Conservation (phyloP, 75 land plant genomes). For the Azolla pinnata region DNA sequence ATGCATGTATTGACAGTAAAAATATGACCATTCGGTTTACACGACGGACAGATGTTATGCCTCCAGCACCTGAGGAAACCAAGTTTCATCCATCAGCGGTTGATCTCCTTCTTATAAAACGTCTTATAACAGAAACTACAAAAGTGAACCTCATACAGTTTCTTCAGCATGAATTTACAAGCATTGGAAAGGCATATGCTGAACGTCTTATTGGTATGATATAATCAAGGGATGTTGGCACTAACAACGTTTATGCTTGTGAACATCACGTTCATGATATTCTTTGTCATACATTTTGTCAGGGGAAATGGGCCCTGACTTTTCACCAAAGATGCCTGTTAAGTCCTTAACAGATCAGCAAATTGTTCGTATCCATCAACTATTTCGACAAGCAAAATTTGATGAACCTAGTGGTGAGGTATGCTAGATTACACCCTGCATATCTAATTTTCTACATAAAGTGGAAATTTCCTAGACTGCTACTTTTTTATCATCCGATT, state of each 20-base stretch:
- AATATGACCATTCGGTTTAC: slow-evolving; percentile 82
- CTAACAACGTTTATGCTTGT: background rate
- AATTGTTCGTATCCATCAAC: slow-evolving; percentile 88
- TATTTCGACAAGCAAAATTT: slow-evolving; percentile 97
- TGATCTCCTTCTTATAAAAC: slow-evolving; percentile 82
- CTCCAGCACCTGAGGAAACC: slow-evolving; percentile 84
- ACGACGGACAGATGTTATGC: slow-evolving; percentile 95
- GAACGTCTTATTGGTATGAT: slow-evolving; percentile 83
- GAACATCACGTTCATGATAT: background rate
- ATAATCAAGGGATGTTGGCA: background rate
- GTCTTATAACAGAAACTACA: slow-evolving; percentile 88
- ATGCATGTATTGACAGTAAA: slow-evolving; percentile 63
- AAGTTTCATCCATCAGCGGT: slow-evolving; percentile 96
- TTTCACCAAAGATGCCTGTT: slow-evolving; percentile 70
- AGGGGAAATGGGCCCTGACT: slow-evolving; percentile 97
- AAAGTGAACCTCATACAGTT: slow-evolving; percentile 72
- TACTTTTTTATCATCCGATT: too few relatives aligned
- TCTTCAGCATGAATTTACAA: slow-evolving; percentile 95
- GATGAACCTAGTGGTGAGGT: slow-evolving; percentile 99
- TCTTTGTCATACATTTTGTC: background rate
- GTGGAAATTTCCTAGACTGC: too few relatives aligned
- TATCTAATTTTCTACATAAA: too few relatives aligned
- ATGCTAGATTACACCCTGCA: too few relatives aligned
- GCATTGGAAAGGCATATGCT: slow-evolving; percentile 70
- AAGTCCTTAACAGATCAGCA: slow-evolving; percentile 80